Evolutionary conservation across 352 stramenopile species (phyloP).

Genomic region (Blastocystis sp.): DNA sequence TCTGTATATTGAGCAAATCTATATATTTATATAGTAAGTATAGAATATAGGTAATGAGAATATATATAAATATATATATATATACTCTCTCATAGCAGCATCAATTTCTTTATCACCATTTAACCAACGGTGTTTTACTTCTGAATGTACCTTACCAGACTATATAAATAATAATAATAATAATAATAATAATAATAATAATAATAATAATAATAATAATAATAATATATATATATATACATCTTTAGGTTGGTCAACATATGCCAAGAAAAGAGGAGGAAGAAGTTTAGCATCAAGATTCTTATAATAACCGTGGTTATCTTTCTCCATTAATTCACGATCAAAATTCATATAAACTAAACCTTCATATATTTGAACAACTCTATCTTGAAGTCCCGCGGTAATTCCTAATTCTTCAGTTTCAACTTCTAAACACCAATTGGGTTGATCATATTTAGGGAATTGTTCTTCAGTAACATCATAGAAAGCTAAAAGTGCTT

Average conservation of each 20-base stretch:
- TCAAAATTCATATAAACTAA: slow-evolving; percentile 47
- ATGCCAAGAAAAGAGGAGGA: slow-evolving; percentile 41
- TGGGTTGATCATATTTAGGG: slow-evolving; percentile 37
- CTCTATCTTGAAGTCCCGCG: slow-evolving; percentile 46
- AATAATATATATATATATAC: slow-evolving; percentile 30
- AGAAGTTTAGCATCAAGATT: slow-evolving; percentile 14
- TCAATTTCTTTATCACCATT: slow-evolving; percentile 40
- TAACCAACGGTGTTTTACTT: slow-evolving; percentile 44
- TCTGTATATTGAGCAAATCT: slow-evolving; percentile 26
- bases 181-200: neutral
- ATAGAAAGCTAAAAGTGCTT: slow-evolving; percentile 43
- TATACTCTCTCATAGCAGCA: slow-evolving; percentile 39
- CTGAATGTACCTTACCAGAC: slow-evolving; percentile 44
- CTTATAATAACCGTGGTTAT: slow-evolving; percentile 40
- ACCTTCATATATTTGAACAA: slow-evolving; percentile 46
- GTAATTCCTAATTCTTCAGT: slow-evolving; percentile 47
- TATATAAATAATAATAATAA: neutral
- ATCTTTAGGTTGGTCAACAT: slow-evolving; percentile 38
- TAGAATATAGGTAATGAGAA: slow-evolving; percentile 12
- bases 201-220: neutral
- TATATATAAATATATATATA: slow-evolving; percentile 34
- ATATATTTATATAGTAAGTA: slow-evolving; percentile 24
- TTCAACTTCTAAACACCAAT: slow-evolving; percentile 44
- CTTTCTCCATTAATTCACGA: slow-evolving; percentile 32
- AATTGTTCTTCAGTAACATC: slow-evolving; percentile 31